Percentiles rank a stretch among this genome's conserved stretches.
phyloP scores from a whole-genome alignment of 2,329 filamentous ascomycete species.

The Aspergillus awamori region DNA sequence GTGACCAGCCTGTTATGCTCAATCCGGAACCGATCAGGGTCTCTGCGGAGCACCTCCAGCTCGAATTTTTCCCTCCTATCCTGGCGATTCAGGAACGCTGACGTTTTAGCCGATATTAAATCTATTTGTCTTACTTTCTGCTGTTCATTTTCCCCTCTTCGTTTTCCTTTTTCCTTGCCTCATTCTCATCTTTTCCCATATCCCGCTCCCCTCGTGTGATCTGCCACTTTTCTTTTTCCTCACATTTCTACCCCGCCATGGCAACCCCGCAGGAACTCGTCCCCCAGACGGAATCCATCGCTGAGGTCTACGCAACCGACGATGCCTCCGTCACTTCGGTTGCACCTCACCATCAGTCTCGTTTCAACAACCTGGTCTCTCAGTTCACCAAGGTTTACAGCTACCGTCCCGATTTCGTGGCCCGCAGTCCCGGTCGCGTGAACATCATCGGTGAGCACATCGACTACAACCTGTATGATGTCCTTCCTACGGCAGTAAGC shows the following conservation, averaged over 20 bases:
- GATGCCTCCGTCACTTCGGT: slow-evolving; percentile 74
- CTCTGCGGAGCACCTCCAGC: neutral
- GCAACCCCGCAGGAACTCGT: slow-evolving; percentile 56
- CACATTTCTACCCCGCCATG: slow-evolving; percentile 38
- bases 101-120: neutral
- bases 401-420: slow-evolving; percentile 73
- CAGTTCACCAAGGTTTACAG: slow-evolving; percentile 73
- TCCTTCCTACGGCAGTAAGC: slow-evolving; percentile 92
- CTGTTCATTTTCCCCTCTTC: neutral
- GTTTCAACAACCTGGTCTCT: slow-evolving; percentile 75
- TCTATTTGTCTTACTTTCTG: slow-evolving; percentile 3
- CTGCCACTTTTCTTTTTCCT: slow-evolving; percentile 7
- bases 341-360: slow-evolving; percentile 65
- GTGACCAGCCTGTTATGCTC: neutral
- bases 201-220: neutral
- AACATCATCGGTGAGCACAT: slow-evolving; percentile 99
- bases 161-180: neutral
- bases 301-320: slow-evolving; percentile 80
- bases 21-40: slow-evolving; percentile 3
- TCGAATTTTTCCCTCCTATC: slow-evolving; percentile 2
- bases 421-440: slow-evolving; percentile 88
- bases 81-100: slow-evolving; percentile 11
- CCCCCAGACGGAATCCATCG: slow-evolving; percentile 72
- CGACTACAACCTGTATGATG: slow-evolving; percentile 95
- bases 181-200: slow-evolving; percentile 6